phyloP scores from a whole-genome alignment of 2,329 filamentous ascomycete species.

The Pestalotiopsis sp. region DNA sequence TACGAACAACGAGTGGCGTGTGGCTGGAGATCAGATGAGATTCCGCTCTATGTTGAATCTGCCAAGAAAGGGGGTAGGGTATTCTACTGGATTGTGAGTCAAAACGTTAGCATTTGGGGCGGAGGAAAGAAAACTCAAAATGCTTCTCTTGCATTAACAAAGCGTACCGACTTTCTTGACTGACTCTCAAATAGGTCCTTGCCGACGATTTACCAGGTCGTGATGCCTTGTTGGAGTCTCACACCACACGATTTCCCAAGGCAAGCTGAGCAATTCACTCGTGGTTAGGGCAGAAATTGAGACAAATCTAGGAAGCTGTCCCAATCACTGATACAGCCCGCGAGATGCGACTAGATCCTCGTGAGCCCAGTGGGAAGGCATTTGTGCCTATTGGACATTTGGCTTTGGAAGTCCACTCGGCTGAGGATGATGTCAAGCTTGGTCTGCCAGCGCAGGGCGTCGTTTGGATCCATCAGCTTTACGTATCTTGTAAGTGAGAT shows the following conservation, averaged over 20 bases:
- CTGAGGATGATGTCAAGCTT: slow-evolving; percentile 31
- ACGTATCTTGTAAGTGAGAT: slow-evolving; percentile 34
- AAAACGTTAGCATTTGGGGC: fast-evolving
- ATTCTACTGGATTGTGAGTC: slow-evolving; percentile 43
- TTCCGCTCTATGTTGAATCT: slow-evolving; percentile 35
- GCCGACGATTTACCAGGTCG: slow-evolving; percentile 29
- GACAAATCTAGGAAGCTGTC: slow-evolving; percentile 28
- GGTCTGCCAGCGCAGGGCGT: slow-evolving; percentile 30
- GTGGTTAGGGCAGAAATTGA: neutral
- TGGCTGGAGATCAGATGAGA: slow-evolving; percentile 42
- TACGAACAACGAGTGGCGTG: slow-evolving; percentile 46
- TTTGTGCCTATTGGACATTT: slow-evolving; percentile 44
- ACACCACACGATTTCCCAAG: slow-evolving; percentile 30
- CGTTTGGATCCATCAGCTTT: slow-evolving; percentile 42
- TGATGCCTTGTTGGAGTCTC: slow-evolving; percentile 30
- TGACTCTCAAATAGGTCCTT: slow-evolving; percentile 26
- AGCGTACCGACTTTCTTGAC: neutral
- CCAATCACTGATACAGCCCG: slow-evolving; percentile 36
- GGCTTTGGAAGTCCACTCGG: slow-evolving; percentile 34
- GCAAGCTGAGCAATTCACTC: slow-evolving; percentile 27
- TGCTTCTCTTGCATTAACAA: neutral
- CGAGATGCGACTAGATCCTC: slow-evolving; percentile 26
- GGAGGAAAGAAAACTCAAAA: too few species aligned
- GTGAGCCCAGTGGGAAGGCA: slow-evolving; percentile 28
- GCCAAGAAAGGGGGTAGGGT: slow-evolving; percentile 36